phyloP scores from a whole-genome alignment of 106 monocot genomes.

The Acorus gramineus region DNA sequence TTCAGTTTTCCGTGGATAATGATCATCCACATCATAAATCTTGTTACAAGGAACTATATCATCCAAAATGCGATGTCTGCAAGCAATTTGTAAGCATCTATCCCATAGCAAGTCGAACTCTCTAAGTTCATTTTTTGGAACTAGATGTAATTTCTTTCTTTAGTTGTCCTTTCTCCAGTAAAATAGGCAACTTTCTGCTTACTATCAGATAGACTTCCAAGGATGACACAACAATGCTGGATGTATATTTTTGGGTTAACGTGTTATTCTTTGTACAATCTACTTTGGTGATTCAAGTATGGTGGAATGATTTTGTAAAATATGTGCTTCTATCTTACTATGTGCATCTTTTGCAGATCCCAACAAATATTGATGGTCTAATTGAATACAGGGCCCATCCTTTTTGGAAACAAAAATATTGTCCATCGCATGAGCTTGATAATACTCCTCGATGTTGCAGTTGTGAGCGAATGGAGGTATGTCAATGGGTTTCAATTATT shows the following conservation, averaged over 20 bases:
- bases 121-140: no score
- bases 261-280: no score
- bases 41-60: conserved; percentile 69
- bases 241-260: no score
- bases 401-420: conserved; percentile 89
- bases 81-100: conserved; percentile 52
- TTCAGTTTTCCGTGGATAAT: conserved; percentile 71
- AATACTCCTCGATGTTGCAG: conserved; percentile 83
- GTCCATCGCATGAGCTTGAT: conserved; percentile 73
- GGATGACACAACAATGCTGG: no score
- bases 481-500: not conserved
- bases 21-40: conserved; percentile 73
- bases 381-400: conserved; percentile 88
- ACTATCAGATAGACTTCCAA: no score
- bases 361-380: conserved; percentile 54
- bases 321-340: not conserved
- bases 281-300: no score
- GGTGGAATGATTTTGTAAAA: no score
- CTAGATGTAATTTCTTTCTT: no score
- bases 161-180: no score
- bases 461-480: conserved; percentile 91
- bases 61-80: conserved; percentile 94
- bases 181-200: no score
- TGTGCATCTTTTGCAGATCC: conserved; percentile 41
- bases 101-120: no score